Percentiles rank a stretch among this genome's conserved stretches.
These are phyloP conservation scores for Ophiostoma novo-ulmi DNA, from an alignment of 2,329 filamentous ascomycete species.

Conservation along the genomic window DNA sequence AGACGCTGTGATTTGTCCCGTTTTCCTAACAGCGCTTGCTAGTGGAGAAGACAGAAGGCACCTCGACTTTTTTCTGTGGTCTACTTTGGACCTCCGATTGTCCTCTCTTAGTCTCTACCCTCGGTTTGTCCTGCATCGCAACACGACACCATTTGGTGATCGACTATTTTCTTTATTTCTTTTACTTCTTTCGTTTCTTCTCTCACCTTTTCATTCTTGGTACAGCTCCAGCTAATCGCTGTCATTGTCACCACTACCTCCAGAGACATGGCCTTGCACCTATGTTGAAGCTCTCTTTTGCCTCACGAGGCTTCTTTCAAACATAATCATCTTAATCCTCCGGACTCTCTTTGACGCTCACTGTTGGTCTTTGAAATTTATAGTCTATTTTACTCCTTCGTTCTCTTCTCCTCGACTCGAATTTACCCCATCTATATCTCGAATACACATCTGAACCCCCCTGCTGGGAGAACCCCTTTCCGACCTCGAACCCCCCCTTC, in stretches of 20 bases:
- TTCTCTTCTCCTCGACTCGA: not conserved
- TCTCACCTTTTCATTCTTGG: not conserved
- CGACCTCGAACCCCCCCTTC: conserved; percentile 9
- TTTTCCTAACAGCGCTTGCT: not conserved
- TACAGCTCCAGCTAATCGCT: not conserved
- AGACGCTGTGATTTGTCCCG: conserved; percentile 9
- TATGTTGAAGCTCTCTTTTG: conserved; percentile 15
- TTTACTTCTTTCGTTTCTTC: not conserved
- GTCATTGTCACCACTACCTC: not conserved
- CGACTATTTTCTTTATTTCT: conserved; percentile 7
- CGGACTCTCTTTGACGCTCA: not conserved
- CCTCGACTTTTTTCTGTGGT: conserved; percentile 18
- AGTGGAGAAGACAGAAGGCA: conserved; percentile 10
- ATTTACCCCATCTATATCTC: not conserved
- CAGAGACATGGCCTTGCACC: conserved; percentile 20
- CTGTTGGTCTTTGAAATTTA: not conserved
- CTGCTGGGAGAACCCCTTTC: not conserved
- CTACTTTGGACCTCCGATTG: conserved; percentile 4
- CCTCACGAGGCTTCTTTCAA: conserved; percentile 16
- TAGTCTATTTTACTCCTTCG: not conserved
- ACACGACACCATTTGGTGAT: conserved; percentile 18
- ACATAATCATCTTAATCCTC: not conserved
- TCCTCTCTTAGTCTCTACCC: not conserved
- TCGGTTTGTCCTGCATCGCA: conserved; percentile 14
- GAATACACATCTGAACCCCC: not conserved